phyloP scores from a whole-genome alignment of 2,329 filamentous ascomycete genomes.

The Alternaria arborescens region DNA sequence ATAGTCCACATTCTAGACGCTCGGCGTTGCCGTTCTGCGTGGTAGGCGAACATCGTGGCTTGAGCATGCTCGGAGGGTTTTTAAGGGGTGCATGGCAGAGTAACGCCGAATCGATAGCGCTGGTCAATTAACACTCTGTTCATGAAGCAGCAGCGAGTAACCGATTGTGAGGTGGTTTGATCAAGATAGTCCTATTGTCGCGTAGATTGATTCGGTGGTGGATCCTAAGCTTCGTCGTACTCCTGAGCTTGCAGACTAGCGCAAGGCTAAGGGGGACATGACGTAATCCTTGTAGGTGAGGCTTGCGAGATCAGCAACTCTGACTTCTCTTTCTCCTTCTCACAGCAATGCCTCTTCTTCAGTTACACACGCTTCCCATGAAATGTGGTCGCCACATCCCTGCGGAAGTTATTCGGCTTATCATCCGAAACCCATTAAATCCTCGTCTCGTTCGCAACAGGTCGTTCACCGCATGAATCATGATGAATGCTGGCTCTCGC shows the following conservation, averaged over 20 bases:
- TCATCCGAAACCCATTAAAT: background rate
- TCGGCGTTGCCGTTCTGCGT: background rate
- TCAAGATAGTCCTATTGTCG: background rate
- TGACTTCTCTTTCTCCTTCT: background rate
- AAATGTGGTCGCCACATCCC: background rate
- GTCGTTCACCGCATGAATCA: background rate
- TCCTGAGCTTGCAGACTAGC: background rate
- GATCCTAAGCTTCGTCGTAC: background rate
- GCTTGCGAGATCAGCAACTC: background rate
- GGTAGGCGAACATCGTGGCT: background rate
- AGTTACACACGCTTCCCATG: background rate
- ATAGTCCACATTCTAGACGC: background rate
- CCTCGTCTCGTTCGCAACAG: background rate
- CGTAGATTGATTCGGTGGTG: background rate
- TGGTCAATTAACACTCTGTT: background rate
- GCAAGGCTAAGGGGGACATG: background rate
- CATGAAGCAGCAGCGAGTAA: background rate
- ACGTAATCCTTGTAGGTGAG: background rate
- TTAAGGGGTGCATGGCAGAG: background rate
- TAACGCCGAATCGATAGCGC: background rate
- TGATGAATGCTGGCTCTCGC: background rate
- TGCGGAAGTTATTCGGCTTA: background rate
- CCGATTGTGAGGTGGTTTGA: background rate
- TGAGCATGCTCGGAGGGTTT: background rate
- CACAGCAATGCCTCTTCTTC: background rate